These are phyloP conservation scores for Fonsecaea erecta DNA, from an alignment of 2,329 filamentous ascomycete species.

Conservation along the genomic window DNA sequence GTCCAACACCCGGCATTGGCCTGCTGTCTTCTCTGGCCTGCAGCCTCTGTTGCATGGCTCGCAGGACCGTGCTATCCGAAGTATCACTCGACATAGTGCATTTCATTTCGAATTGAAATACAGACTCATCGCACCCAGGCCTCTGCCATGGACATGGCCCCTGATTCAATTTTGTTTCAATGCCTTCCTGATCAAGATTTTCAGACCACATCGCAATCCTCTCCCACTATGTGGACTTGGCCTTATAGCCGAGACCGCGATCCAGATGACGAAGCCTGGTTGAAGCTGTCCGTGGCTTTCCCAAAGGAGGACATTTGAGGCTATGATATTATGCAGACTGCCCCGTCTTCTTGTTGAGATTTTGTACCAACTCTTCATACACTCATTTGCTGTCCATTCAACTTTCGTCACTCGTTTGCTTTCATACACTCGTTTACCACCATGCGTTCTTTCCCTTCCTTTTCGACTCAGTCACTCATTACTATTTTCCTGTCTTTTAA, in stretches of 20 bases:
- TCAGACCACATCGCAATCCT: conserved; percentile 3
- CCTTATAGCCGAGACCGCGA: conserved; percentile 15
- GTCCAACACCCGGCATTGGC: not conserved
- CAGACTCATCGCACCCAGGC: not conserved
- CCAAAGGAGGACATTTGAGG: not conserved
- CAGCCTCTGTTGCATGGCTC: not conserved
- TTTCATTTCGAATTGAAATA: not conserved
- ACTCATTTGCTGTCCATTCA: conserved; percentile 5
- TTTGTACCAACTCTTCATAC: conserved; percentile 5
- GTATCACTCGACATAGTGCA: not conserved
- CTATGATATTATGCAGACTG: conserved; percentile 1
- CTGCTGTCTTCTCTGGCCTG: not conserved
- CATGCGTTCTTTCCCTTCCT: conserved; percentile 16
- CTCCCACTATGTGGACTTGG: not conserved
- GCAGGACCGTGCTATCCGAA: not conserved
- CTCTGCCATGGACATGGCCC: not conserved
- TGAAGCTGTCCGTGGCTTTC: too few relatives aligned
- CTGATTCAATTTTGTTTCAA: conserved; percentile 12
- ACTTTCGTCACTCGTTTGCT: conserved; percentile 14
- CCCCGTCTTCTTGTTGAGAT: not conserved
- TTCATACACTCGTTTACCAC: conserved; percentile 21
- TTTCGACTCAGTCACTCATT: conserved; percentile 21
- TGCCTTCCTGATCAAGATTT: not conserved
- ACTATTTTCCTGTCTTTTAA: conserved; percentile 14
- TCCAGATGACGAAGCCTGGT: conserved; percentile 9